Conservation (phyloP, 768 basidiomycete genomes). For the Phylloporus sp. region DNA sequence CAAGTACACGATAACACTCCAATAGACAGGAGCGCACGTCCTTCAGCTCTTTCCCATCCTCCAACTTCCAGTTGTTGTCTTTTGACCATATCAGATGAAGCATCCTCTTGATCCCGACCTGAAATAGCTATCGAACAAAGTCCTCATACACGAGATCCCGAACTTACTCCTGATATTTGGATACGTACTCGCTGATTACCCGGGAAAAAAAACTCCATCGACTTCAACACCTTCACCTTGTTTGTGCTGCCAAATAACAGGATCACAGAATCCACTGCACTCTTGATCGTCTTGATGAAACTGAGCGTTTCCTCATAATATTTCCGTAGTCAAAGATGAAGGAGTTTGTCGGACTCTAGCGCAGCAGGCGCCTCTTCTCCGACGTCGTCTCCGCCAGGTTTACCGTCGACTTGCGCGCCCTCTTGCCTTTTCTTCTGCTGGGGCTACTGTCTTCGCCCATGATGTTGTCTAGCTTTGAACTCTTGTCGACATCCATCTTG, state of each 20-base stretch:
- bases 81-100: constrained; percentile 96
- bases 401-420: constrained; percentile 63
- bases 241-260: constrained; percentile 81
- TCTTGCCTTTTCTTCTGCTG: constrained; percentile 40
- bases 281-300: constrained; percentile 71
- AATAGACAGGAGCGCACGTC: constrained; percentile 83
- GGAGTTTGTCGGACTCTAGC: constrained; percentile 60
- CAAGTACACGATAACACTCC: constrained; percentile 94
- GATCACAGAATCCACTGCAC: constrained; percentile 64
- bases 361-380: constrained; percentile 67
- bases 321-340: constrained; percentile 65
- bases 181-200: constrained; percentile 72
- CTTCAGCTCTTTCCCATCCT: constrained; percentile 74
- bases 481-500: constrained; percentile 56
- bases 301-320: constrained; percentile 81
- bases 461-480: constrained; percentile 32
- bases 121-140: constrained; percentile 4
- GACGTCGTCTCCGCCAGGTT: constrained; percentile 64
- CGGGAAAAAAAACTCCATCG: constrained; percentile 92
- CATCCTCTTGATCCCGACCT: constrained; percentile 94
- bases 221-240: constrained; percentile 78
- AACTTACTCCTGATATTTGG: constrained; percentile 62
- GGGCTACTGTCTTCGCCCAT: constrained; percentile 36
- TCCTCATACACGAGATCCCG: not conserved
- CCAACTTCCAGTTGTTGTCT: constrained; percentile 79